Conservation (phyloP, 129 eudicot species). For the Pulicaria dysenterica region DNA sequence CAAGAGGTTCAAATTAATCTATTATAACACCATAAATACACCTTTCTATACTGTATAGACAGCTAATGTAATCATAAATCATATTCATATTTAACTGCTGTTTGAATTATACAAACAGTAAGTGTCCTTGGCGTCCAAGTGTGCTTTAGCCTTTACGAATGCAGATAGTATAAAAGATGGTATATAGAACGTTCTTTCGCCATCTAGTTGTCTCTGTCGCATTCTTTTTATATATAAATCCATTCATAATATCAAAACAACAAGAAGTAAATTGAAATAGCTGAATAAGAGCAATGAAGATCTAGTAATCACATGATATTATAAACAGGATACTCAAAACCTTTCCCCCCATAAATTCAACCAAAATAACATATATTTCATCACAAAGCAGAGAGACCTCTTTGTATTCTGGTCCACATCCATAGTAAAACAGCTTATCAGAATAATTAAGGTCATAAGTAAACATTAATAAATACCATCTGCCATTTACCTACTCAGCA, state of each 20-base stretch:
- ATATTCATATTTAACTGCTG: neutral
- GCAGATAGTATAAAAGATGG: neutral
- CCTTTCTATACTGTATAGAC: slow-evolving; percentile 1
- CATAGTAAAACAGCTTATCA: slow-evolving; percentile 23
- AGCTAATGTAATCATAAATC: neutral
- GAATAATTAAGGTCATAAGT: slow-evolving; percentile 2
- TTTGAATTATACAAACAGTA: neutral
- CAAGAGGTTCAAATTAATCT: slow-evolving; percentile 2
- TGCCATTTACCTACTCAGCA: slow-evolving; percentile 30
- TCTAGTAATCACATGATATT: slow-evolving; percentile 1
- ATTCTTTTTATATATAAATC: neutral
- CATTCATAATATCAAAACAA: neutral
- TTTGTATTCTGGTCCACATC: slow-evolving; percentile 17
- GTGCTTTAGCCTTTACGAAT: neutral
- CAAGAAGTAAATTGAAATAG: neutral
- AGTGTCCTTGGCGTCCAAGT: slow-evolving; percentile 1
- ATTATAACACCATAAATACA: slow-evolving; percentile 1
- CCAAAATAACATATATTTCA: slow-evolving; percentile 14
- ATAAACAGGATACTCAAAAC: slow-evolving; percentile 27
- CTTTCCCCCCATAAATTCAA: slow-evolving; percentile 18
- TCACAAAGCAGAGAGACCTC: slow-evolving; percentile 13
- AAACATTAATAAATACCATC: slow-evolving; percentile 20
- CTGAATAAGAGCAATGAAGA: neutral
- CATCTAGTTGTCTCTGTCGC: neutral
- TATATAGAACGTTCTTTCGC: neutral